These are phyloP conservation scores for Corymbia calophylla DNA, from an alignment of 441 rosid species.

Conservation along the genomic window DNA sequence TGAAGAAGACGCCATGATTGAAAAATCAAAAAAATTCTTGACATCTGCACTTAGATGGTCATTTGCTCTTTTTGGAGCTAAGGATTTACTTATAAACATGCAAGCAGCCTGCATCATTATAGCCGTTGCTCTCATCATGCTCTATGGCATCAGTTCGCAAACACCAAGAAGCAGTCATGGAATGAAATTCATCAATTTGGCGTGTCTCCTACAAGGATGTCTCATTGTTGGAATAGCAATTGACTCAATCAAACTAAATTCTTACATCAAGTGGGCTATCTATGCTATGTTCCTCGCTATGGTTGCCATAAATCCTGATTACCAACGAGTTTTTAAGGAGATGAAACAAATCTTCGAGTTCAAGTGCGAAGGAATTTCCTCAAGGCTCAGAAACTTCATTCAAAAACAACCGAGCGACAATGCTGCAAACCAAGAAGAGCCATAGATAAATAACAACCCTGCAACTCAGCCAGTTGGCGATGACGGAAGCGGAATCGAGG, in stretches of 20 bases:
- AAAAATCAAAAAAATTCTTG: not conserved
- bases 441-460: not conserved
- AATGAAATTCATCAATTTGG: not conserved
- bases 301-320: not conserved
- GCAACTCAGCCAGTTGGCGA: fast-evolving
- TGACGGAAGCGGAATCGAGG: fast-evolving
- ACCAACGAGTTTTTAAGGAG: not conserved
- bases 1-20: not conserved
- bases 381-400: not conserved
- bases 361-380: not conserved
- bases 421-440: fast-evolving
- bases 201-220: not conserved
- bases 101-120: not conserved
- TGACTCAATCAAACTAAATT: not conserved
- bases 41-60: not conserved
- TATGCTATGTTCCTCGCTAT: not conserved
- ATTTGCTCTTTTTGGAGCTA: not conserved
- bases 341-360: not conserved
- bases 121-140: not conserved
- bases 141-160: not conserved
- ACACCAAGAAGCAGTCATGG: fast-evolving
- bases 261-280: not conserved
- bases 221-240: not conserved
- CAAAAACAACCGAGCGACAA: no score
- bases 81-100: not conserved